phyloP scores from a whole-genome alignment of 2,329 filamentous ascomycete species.

The Metarhizium sp. region DNA sequence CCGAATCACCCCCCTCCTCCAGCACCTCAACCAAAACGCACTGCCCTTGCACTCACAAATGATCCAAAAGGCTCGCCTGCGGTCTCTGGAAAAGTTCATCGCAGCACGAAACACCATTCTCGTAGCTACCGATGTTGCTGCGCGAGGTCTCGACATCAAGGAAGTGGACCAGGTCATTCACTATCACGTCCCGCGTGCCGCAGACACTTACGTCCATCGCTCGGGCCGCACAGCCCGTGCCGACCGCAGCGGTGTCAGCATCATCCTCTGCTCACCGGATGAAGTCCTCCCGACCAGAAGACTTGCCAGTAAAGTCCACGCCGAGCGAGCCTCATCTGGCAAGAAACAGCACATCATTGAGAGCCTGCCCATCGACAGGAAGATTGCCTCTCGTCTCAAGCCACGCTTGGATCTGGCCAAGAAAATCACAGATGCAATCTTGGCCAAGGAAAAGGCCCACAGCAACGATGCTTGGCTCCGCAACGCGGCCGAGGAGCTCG shows the following conservation, averaged over 20 bases:
- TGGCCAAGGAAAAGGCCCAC: conserved; percentile 80
- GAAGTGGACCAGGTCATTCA: conserved; percentile 84
- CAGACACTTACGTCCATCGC: conserved; percentile 90
- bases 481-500: conserved; percentile 80
- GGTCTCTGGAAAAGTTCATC: conserved; percentile 83
- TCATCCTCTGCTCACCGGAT: conserved; percentile 84
- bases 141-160: conserved; percentile 87
- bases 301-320: conserved; percentile 81
- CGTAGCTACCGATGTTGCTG: conserved; percentile 87
- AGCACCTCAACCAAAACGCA: conserved; percentile 69
- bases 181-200: conserved; percentile 87
- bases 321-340: conserved; percentile 40
- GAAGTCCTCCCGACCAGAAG: conserved; percentile 79
- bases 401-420: conserved; percentile 75
- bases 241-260: conserved; percentile 64
- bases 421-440: conserved; percentile 68
- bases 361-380: conserved; percentile 75
- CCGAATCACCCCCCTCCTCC: conserved; percentile 73
- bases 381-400: conserved; percentile 66
- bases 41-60: conserved; percentile 85
- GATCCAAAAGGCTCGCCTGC: conserved; percentile 90
- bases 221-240: conserved; percentile 91
- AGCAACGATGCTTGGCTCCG: conserved; percentile 80
- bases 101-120: conserved; percentile 59
- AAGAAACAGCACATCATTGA: conserved; percentile 54